Evolutionary conservation across 2,329 filamentous ascomycete species (phyloP), one percentile per base, ranked within the genome.

Genomic region (Penicillium thymicola): DNA sequence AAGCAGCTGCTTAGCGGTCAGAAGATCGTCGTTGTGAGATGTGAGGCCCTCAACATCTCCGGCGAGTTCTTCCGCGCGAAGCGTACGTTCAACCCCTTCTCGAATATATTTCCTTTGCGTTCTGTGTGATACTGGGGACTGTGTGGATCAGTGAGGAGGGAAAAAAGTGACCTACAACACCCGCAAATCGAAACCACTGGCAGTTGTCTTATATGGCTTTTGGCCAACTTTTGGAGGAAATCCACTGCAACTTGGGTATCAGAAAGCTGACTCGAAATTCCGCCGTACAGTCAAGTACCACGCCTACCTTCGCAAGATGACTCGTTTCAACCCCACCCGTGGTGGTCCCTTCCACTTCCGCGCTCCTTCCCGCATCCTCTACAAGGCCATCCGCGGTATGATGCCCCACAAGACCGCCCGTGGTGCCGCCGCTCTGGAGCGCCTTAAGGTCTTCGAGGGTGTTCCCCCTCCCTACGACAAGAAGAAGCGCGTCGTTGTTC

Each of bases 311-410:
- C 92, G 94, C 86, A 99, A 99, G 89, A 94, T 95, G 84, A 99
- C 94, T 79, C 91, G 94, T 82, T 99, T 88, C 90, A 99, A 99
- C 88, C 92, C 94, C 78, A 97, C 92, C 74, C 92, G 93, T 78
- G 94, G 93, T 88, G 93, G 93, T 85, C 94, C 94, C 81, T 99
- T 97, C 92, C 94, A 99, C 84, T 97, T 97, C 92, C 94, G 94
- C 79, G 92, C 93, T 73, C 94, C 94, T 66, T 96, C 92, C 75
- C 90, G 95, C 82, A 97, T 99, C 85, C 96, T 99, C 89, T 99
- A 97, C 90, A 96, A 97, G 89, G 92, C 94, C 78, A 91, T 99
- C 82, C 93, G 94, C 80, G 94, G 94, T 80, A 99, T 99, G 94
- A 95, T 99, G 71, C 94, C 94, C 77, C 94, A 99, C 91, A 99